phyloP scores from a whole-genome alignment of 768 basidiomycete genomes.

The Panus rudis region DNA sequence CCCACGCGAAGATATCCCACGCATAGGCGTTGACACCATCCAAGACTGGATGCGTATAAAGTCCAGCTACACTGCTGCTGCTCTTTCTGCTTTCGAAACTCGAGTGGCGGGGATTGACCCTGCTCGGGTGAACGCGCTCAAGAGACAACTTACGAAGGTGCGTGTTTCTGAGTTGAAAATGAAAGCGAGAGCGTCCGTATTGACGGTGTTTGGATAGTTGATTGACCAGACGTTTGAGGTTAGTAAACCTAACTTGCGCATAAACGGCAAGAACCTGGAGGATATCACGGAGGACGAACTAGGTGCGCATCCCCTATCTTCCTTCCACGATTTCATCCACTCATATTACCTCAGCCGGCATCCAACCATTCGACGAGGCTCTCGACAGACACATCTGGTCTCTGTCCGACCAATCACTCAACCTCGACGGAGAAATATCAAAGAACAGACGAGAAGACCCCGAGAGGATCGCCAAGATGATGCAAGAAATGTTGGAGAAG shows the following conservation, averaged over 20 bases:
- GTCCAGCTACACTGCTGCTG: conserved; percentile 40
- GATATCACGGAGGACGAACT: conserved; percentile 49
- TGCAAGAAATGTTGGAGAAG: conserved; percentile 32
- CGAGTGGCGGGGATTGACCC: conserved; percentile 32
- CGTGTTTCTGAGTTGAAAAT: conserved; percentile 1
- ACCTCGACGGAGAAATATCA: conserved; percentile 70
- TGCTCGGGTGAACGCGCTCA: conserved; percentile 32
- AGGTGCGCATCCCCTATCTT: conserved; percentile 29
- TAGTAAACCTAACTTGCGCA: conserved; percentile 64
- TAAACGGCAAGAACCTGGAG: conserved; percentile 76
- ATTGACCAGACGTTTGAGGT: conserved; percentile 55
- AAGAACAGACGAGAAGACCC: conserved; percentile 61
- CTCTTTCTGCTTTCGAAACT: conserved; percentile 37
- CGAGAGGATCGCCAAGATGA: conserved; percentile 36
- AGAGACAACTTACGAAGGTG: conserved; percentile 49
- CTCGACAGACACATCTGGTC: conserved; percentile 81
- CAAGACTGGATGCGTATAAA: conserved; percentile 63
- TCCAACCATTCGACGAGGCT: conserved; percentile 81
- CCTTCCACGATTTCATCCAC: neutral
- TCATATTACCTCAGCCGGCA: conserved; percentile 9
- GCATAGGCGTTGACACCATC: conserved; percentile 59
- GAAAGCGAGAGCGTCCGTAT: neutral
- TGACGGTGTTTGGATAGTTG: conserved; percentile 33
- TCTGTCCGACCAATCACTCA: conserved; percentile 62
- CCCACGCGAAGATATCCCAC: conserved; percentile 35